Evolutionary conservation across 331 rosid genomes (phyloP).

Genomic region (Stylosanthes scabra): DNA sequence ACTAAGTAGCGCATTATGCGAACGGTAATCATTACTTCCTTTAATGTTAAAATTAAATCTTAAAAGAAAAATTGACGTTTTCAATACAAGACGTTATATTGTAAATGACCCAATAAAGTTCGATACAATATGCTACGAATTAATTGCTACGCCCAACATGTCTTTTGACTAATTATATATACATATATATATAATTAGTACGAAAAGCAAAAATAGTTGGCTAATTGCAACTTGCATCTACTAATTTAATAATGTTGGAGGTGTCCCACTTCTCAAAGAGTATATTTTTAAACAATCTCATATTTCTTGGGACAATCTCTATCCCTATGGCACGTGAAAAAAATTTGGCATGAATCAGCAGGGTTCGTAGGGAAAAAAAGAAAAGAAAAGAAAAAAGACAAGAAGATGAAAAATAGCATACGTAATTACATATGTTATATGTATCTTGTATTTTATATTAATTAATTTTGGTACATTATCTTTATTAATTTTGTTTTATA

Average conservation of each 20-base stretch:
- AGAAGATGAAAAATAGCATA: not conserved
- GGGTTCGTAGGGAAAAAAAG: not conserved
- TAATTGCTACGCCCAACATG: not conserved
- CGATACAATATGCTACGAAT: not conserved
- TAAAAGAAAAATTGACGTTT: too few species aligned
- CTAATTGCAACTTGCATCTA: not conserved
- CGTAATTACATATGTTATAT: too few species aligned
- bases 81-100: too few species aligned
- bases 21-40: too few species aligned
- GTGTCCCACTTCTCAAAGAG: slow-evolving; percentile 17
- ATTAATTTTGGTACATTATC: too few species aligned
- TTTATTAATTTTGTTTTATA: too few species aligned
- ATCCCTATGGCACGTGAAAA: not conserved
- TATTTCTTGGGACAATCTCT: not conserved
- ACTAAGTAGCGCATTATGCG: too few species aligned
- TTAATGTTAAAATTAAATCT: too few species aligned
- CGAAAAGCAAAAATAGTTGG: not conserved
- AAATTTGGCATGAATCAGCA: not conserved
- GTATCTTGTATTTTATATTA: too few species aligned
- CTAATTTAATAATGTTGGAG: not conserved
- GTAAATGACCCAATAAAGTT: not conserved
- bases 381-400: too few species aligned
- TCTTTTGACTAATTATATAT: not conserved
- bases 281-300: not conserved
- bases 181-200: not conserved